These are phyloP conservation scores for Colletotrichum lini DNA, from an alignment of 2,329 filamentous ascomycete species.

Conservation along the genomic window DNA sequence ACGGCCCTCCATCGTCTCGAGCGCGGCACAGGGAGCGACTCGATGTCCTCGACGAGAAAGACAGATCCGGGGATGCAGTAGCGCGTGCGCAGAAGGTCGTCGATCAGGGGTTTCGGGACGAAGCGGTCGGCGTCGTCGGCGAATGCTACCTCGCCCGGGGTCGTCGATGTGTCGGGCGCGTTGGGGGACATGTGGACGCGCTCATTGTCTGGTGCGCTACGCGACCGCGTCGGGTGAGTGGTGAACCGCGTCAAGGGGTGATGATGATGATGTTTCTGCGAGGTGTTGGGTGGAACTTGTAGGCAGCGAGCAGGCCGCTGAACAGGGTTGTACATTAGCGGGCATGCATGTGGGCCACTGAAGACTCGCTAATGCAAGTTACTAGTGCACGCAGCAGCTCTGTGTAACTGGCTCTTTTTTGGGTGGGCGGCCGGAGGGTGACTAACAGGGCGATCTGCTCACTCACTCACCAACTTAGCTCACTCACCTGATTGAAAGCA, in stretches of 20 bases:
- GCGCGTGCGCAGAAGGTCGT: slow-evolving; percentile 63
- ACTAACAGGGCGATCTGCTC: no score
- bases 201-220: slow-evolving; percentile 25
- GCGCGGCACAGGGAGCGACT: slow-evolving; percentile 53
- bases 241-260: no score
- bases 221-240: slow-evolving; percentile 7
- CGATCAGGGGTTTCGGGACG: slow-evolving; percentile 58
- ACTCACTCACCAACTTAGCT: no score
- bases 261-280: slow-evolving; percentile 19
- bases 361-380: slow-evolving; percentile 24
- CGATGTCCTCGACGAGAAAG: slow-evolving; percentile 65
- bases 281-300: not conserved
- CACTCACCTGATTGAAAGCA: no score
- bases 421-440: not conserved
- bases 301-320: not conserved
- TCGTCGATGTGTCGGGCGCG: slow-evolving; percentile 29
- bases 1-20: slow-evolving; percentile 59
- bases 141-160: slow-evolving; percentile 40
- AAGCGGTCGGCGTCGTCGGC: slow-evolving; percentile 46
- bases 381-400: not conserved
- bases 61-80: slow-evolving; percentile 63
- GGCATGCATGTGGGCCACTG: not conserved
- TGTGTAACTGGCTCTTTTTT: not conserved
- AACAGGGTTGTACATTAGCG: not conserved
- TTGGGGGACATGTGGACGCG: slow-evolving; percentile 39